Evolutionary conservation across 1,139 yeast genomes (phyloP).

Genomic region (Hyphopichia fennica): DNA sequence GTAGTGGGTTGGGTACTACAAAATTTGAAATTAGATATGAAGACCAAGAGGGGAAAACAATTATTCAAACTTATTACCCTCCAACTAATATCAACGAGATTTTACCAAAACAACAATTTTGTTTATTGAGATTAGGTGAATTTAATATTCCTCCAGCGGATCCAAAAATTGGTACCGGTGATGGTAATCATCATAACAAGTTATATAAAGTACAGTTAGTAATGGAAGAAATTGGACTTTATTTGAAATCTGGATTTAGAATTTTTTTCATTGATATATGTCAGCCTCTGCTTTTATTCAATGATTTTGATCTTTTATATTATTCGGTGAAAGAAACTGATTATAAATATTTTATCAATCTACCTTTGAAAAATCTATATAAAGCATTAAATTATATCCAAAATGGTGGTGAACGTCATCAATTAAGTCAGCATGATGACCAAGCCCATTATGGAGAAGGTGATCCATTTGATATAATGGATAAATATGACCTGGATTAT

Average conservation of each 20-base stretch:
- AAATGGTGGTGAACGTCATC: conserved; percentile 23
- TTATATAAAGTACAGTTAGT: conserved; percentile 42
- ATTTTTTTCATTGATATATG: conserved; percentile 59
- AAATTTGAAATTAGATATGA: conserved; percentile 46
- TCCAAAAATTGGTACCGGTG: background rate
- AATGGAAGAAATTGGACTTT: conserved; percentile 62
- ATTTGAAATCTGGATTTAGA: conserved; percentile 55
- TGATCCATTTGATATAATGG: conserved; percentile 25
- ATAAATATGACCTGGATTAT: conserved; percentile 26
- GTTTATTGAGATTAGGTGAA: conserved; percentile 53
- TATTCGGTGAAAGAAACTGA: conserved; percentile 44
- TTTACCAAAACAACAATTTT: conserved; percentile 52
- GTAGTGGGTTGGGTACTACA: conserved; percentile 61
- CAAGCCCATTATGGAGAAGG: conserved; percentile 29
- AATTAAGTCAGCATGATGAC: conserved; percentile 12
- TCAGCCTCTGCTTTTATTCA: conserved; percentile 43
- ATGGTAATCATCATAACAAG: conserved; percentile 18
- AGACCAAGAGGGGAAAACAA: conserved; percentile 19
- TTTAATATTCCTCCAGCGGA: conserved; percentile 28
- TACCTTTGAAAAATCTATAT: conserved; percentile 44
- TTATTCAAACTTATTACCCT: conserved; percentile 47
- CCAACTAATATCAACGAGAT: conserved; percentile 60
- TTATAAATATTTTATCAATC: conserved; percentile 41
- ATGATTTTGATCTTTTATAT: conserved; percentile 43
- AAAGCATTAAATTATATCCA: conserved; percentile 41